phyloP scores from a whole-genome alignment of 2,329 filamentous ascomycete genomes.

The Fragosphaeria purpurea region DNA sequence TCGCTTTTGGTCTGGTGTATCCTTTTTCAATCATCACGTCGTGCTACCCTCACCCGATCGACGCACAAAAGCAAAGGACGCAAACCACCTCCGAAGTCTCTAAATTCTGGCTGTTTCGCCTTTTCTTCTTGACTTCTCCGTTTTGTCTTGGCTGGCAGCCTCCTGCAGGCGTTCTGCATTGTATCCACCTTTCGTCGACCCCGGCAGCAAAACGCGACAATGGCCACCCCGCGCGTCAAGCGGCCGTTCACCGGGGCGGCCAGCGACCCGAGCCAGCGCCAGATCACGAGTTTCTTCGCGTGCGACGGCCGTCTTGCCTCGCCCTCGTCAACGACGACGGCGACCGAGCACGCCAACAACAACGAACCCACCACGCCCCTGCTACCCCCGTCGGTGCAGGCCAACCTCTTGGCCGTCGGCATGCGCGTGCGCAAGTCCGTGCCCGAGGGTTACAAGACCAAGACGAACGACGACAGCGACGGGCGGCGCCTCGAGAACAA shows the following conservation, averaged over 20 bases:
- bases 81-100: no score
- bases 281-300: slow-evolving; percentile 55
- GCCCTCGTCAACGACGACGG: slow-evolving; percentile 11
- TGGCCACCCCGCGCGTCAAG: slow-evolving; percentile 43
- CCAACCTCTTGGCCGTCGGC: slow-evolving; percentile 80
- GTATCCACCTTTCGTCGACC: no score
- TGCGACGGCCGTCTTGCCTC: slow-evolving; percentile 12
- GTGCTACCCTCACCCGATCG: no score
- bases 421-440: slow-evolving; percentile 93
- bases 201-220: not conserved
- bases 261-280: slow-evolving; percentile 47
- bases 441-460: slow-evolving; percentile 87
- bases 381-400: slow-evolving; percentile 59
- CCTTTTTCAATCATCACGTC: not conserved
- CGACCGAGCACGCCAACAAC: not conserved
- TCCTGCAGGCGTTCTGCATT: no score
- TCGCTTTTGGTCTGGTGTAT: no score
- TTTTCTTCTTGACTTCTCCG: no score
- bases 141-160: no score
- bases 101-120: no score
- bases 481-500: no score
- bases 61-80: no score
- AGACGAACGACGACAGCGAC: slow-evolving; percentile 29
- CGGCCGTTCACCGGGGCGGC: slow-evolving; percentile 51
- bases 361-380: slow-evolving; percentile 27